phyloP scores from a whole-genome alignment of 208 protist genomes.

The Herpetomonas tarakana region DNA sequence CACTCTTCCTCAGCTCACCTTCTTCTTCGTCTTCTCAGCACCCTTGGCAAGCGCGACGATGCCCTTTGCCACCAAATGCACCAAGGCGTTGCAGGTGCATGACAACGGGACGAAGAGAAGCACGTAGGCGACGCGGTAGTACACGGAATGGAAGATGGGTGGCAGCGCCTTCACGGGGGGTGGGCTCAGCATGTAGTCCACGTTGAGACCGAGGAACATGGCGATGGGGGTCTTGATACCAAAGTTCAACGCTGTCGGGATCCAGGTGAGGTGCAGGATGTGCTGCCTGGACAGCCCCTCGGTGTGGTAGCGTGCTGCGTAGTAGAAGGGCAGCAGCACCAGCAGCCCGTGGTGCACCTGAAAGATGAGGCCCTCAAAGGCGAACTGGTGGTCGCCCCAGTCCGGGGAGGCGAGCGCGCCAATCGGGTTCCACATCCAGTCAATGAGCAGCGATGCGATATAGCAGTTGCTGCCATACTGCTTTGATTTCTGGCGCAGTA shows the following conservation, averaged over 20 bases:
- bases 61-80: constrained; percentile 11
- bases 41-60: background rate
- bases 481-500: constrained; percentile 20
- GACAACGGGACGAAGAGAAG: constrained; percentile 34
- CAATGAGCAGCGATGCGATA: constrained; percentile 51
- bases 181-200: constrained; percentile 78
- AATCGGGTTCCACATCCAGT: constrained; percentile 50
- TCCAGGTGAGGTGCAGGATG: constrained; percentile 58
- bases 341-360: constrained; percentile 57
- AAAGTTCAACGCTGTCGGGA: constrained; percentile 51
- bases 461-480: constrained; percentile 53
- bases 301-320: constrained; percentile 46
- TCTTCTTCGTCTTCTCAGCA: constrained; percentile 4
- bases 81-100: constrained; percentile 18
- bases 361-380: constrained; percentile 51
- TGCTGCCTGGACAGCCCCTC: constrained; percentile 32
- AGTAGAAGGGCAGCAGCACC: constrained; percentile 68
- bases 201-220: constrained; percentile 59
- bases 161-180: constrained; percentile 28
- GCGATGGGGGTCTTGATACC: constrained; percentile 38
- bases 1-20: constrained; percentile 5
- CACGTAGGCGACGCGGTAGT: constrained; percentile 43
- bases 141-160: constrained; percentile 11
- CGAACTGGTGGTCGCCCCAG: constrained; percentile 59
- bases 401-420: constrained; percentile 38